A percentile compares a stretch with the other conserved stretches of the same genome.
These are phyloP conservation scores for Phylloporus sp. DNA, from an alignment of 768 basidiomycete genomes.

Conservation along the genomic window DNA sequence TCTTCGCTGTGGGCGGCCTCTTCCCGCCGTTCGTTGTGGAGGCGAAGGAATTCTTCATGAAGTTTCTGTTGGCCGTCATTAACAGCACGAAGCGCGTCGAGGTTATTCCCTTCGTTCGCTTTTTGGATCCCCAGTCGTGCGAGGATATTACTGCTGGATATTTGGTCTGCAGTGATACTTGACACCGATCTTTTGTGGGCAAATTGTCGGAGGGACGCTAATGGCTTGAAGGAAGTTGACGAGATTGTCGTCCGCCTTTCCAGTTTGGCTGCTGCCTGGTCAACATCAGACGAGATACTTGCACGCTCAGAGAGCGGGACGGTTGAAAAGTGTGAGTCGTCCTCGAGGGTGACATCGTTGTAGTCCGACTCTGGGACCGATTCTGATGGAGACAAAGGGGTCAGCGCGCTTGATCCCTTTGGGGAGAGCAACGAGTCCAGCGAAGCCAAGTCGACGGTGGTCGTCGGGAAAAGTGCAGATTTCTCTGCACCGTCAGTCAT, in stretches of 20 bases:
- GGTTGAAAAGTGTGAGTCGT: conserved; percentile 49
- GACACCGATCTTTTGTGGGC: conserved; percentile 65
- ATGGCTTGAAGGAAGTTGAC: conserved; percentile 16
- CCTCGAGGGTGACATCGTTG: conserved; percentile 52
- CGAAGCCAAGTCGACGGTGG: conserved; percentile 14
- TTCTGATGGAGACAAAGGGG: conserved; percentile 29
- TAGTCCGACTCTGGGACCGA: conserved; percentile 60
- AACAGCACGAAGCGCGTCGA: conserved; percentile 42
- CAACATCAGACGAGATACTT: conserved; percentile 31
- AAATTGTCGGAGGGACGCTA: conserved; percentile 24
- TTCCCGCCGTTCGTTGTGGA: conserved; percentile 53
- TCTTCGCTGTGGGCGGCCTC: conserved; percentile 37
- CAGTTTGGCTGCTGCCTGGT: conserved; percentile 16
- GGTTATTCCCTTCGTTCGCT: conserved; percentile 36
- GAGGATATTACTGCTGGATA: conserved; percentile 46
- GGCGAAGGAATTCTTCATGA: conserved; percentile 71
- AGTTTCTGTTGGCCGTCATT: conserved; percentile 66
- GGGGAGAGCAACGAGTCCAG: conserved; percentile 54
- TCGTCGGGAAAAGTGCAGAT: conserved; percentile 5
- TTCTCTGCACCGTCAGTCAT: conserved; percentile 20
- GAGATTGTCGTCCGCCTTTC: conserved; percentile 32
- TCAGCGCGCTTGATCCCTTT: conserved; percentile 31
- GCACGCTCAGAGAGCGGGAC: conserved; percentile 40
- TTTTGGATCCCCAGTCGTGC: conserved; percentile 50
- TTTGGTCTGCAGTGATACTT: conserved; percentile 43